Base-by-base conservation (phyloP, 176 grass and related monocot genomes). In the Carex myosuroides region DNA sequence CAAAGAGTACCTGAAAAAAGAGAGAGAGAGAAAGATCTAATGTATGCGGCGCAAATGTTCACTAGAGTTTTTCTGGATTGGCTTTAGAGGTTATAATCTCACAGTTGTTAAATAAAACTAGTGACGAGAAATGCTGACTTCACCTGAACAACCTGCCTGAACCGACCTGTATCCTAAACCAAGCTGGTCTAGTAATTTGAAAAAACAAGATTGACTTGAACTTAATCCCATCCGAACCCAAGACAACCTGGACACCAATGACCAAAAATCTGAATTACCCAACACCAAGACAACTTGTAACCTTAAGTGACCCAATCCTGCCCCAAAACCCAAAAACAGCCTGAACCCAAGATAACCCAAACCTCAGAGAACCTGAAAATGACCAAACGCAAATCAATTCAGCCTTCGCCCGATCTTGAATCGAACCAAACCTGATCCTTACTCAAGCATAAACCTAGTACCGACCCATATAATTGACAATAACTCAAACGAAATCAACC, bases 1-100 rank as follows among this genome's bases (percentile, higher is more conserved):
- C 88, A 87, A 93, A 89, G 53, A 98, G 92, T 82, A 98, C 95
- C 95, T 98, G 92, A 35, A 75, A 86, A 3, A 73, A 8, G 29
- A 53, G 3, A 80, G 8, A 58, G 3, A 60, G 14, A 53, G 3
- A 55, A 70, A 54, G 5, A 55, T 6, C 14, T 37, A 26, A 52
- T 55, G 33, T 50, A 3, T 16, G 68, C 37, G 5, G 58, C 5
- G n/a, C 10, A 87, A 59, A 12, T 14, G 39, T 56, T 53, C 37
- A 84, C 61, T 56, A 83, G 85, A 85, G 12, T 26, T 6, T 18
- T 18, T 59, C 14, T 37, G 69, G 14, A 48, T 8, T 24, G 22
- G n/a, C 32, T 39, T 70, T 59, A 22, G 9, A 57, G 21, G 2
- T 62, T 67, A 67, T 13, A 67, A 67, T 17, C 64, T 67, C 12